These are phyloP conservation scores for Aspergillus arachidicola DNA, from an alignment of 2,329 filamentous ascomycete genomes.

Conservation along the genomic window DNA sequence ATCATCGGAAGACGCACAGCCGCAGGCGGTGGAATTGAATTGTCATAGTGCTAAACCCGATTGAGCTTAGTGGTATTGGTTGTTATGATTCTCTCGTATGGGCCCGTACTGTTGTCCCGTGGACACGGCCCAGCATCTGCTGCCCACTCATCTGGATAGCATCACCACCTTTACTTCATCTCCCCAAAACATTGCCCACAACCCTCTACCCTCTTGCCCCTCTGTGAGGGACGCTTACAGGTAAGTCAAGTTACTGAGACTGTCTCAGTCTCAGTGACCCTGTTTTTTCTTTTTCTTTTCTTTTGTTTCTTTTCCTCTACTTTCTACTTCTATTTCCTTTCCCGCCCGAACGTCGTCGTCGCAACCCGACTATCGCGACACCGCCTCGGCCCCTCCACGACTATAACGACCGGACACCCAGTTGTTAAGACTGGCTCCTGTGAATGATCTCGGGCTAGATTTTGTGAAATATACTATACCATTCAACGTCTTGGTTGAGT, in stretches of 20 bases:
- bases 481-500: slow-evolving; percentile 9
- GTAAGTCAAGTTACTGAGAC: slow-evolving; percentile 21
- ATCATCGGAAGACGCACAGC: slow-evolving; percentile 14
- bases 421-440: slow-evolving; percentile 15
- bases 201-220: slow-evolving; percentile 14
- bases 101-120: slow-evolving; percentile 14
- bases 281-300: slow-evolving; percentile 10
- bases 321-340: slow-evolving; percentile 7
- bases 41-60: neutral
- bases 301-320: slow-evolving; percentile 3
- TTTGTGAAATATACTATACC: neutral
- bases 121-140: slow-evolving; percentile 11
- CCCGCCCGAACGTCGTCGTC: slow-evolving; percentile 12
- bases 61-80: slow-evolving; percentile 1
- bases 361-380: slow-evolving; percentile 34
- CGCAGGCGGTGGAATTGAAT: slow-evolving; percentile 10
- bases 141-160: slow-evolving; percentile 8
- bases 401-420: slow-evolving; percentile 19
- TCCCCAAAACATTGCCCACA: slow-evolving; percentile 11
- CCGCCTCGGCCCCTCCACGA: slow-evolving; percentile 37
- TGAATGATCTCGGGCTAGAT: slow-evolving; percentile 15
- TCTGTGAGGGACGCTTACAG: slow-evolving; percentile 26
- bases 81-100: slow-evolving; percentile 5
- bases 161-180: slow-evolving; percentile 13
- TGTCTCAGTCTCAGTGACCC: neutral